Evolutionary conservation across 805 yeast species (phyloP).

Genomic region (Teunomyces aglyptinius): DNA sequence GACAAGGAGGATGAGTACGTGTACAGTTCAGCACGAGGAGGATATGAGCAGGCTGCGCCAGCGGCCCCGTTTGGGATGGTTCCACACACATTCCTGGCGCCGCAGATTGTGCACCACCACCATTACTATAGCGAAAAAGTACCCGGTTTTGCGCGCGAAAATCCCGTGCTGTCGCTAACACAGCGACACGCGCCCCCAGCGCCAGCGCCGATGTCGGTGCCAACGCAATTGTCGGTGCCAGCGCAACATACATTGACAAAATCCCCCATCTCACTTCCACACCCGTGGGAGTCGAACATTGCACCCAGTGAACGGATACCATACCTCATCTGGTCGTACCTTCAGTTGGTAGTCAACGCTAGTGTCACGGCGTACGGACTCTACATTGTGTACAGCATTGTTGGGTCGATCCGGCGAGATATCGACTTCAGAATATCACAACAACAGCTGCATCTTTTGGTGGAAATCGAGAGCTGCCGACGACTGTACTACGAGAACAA

Average conservation of each 20-base stretch:
- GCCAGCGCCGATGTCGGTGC: too few species aligned
- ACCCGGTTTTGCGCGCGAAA: neutral
- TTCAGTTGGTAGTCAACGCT: slow-evolving; percentile 55
- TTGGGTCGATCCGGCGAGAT: slow-evolving; percentile 54
- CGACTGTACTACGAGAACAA: slow-evolving; percentile 51
- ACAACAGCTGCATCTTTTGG: slow-evolving; percentile 42
- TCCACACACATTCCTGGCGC: neutral
- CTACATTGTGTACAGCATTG: slow-evolving; percentile 41
- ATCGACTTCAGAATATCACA: slow-evolving; percentile 50
- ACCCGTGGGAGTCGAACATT: slow-evolving; percentile 56
- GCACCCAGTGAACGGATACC: slow-evolving; percentile 53
- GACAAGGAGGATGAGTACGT: slow-evolving; percentile 10
- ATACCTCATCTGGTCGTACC: slow-evolving; percentile 58
- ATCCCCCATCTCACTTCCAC: slow-evolving; percentile 32
- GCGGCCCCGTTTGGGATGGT: neutral
- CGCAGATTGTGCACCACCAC: slow-evolving; percentile 40
- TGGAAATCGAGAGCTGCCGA: slow-evolving; percentile 55
- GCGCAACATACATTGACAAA: neutral
- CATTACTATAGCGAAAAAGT: slow-evolving; percentile 33
- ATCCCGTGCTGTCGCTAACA: too few species aligned
- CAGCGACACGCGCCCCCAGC: too few species aligned
- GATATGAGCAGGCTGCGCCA: slow-evolving; percentile 4
- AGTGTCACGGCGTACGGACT: slow-evolving; percentile 44
- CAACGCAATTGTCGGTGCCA: too few species aligned
- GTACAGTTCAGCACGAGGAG: slow-evolving; percentile 11